Evolutionary conservation across 1,284 basidiomycete genomes (phyloP), one percentile per base, ranked within the genome.

Genomic region (Apiotrichum domesticum): DNA sequence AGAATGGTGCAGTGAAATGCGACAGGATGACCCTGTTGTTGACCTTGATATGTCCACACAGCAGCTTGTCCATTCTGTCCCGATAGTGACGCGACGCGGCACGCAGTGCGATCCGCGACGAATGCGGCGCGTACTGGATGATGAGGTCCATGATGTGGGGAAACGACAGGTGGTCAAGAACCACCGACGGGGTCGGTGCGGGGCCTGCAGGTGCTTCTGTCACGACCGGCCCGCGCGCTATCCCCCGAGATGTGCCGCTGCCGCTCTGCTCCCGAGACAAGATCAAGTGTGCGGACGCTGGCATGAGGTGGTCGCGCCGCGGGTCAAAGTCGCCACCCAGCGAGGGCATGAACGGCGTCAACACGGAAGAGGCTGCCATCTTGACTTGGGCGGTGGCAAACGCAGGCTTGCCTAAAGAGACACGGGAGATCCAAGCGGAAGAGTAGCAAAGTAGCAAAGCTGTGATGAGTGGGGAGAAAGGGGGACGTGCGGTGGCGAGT

Each of bases 121-220:
- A 42, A 6, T 34, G 29, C 4, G 51, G 42, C 2, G 58, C 43
- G 29, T 37, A 43, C n/a, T 11, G 13, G 11, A 57, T 35, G 41
- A 57, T 53, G 4, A 40, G 32, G 42, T 57, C 55, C 35, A 57
- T 43, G 35, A 57, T 49, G 21, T 57, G 55, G 3, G 55, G 55
- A 35, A 44, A 57, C 35, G 13, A 37, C 15, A 9, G 5, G 29
- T 43, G n/a, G 43, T 57, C 46, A 32, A 57, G 41, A 5, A 53
- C 35, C 14, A 21, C 39, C 8, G 7, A 14, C 15, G 47, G 21
- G 6, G n/a, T 21, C 21, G 21, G 21, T 21, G 21, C 21, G 21
- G 21, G 21, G 21, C 21, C 21, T 21, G 21, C 21, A 21, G 21
- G 21, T 21, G 21, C 21, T 21, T 21, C 21, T 21, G 21, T 21